Conservation (phyloP, 2,329 filamentous ascomycete genomes). For the Orbilia oligospora region DNA sequence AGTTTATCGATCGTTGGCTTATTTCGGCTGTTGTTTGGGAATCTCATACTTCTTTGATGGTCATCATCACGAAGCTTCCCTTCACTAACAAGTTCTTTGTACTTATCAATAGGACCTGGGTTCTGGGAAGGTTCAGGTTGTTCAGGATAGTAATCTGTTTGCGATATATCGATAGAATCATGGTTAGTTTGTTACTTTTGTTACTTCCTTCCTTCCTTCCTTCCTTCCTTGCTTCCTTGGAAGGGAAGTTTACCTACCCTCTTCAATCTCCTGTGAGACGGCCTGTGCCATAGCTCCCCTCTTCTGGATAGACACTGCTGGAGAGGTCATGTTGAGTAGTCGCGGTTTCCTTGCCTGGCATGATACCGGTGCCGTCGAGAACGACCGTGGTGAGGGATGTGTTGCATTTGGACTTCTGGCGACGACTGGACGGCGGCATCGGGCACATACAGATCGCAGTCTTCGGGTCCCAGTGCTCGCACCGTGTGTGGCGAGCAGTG, state of each 20-base stretch:
- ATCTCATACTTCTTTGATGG: conserved; percentile 83
- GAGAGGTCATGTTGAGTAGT: conserved; percentile 30
- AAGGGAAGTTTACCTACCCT: conserved; percentile 23
- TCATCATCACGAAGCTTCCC: conserved; percentile 86
- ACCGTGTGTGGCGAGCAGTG: conserved; percentile 1
- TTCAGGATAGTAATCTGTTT: conserved; percentile 52
- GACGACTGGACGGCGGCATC: conserved; percentile 36
- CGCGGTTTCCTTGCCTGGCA: conserved; percentile 48
- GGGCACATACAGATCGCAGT: conserved; percentile 25
- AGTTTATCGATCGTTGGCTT: neutral
- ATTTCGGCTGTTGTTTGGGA: conserved; percentile 2
- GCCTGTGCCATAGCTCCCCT: conserved; percentile 57
- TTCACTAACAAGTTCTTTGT: conserved; percentile 82
- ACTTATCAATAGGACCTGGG: conserved; percentile 84
- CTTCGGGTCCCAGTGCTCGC: neutral
- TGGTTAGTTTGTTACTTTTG: neutral
- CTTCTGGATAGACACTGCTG: conserved; percentile 50
- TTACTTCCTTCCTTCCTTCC: neutral
- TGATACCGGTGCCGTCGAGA: conserved; percentile 31
- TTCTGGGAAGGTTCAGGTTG: conserved; percentile 11
- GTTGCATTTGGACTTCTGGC: conserved; percentile 24
- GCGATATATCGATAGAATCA: neutral
- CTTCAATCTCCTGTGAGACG: conserved; percentile 44
- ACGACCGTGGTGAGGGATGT: conserved; percentile 25
- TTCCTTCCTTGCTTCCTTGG: neutral